Percentiles rank a stretch among this genome's conserved stretches.
Conservation (phyloP, 1,284 basidiomycete genomes). For the Peniophora sp. region DNA sequence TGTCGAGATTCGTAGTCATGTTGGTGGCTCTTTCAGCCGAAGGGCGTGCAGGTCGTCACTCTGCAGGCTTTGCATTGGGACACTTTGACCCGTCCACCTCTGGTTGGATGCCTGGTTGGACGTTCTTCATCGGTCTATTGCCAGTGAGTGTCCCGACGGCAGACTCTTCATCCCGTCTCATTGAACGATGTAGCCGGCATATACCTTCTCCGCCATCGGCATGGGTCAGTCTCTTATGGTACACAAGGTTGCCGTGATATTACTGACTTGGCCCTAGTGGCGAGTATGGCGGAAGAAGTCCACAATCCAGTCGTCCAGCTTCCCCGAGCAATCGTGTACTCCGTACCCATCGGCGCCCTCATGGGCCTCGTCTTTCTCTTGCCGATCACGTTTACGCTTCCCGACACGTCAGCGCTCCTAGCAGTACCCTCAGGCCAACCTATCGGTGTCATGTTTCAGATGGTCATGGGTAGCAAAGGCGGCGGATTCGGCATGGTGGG, state of each 20-base stretch:
- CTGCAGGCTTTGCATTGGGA: slow-evolving; percentile 39
- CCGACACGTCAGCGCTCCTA: slow-evolving; percentile 46
- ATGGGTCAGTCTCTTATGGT: slow-evolving; percentile 31
- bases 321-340: slow-evolving; percentile 51
- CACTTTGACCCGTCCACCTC: slow-evolving; percentile 42
- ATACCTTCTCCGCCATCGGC: slow-evolving; percentile 43
- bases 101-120: slow-evolving; percentile 51
- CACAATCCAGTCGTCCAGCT: slow-evolving; percentile 47
- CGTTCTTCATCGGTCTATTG: slow-evolving; percentile 48
- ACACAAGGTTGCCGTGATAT: neutral
- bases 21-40: slow-evolving; percentile 40
- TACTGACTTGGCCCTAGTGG: slow-evolving; percentile 26
- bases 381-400: slow-evolving; percentile 62
- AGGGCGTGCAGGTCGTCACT: slow-evolving; percentile 37
- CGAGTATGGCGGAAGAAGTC: slow-evolving; percentile 62
- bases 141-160: slow-evolving; percentile 27
- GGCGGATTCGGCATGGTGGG: slow-evolving; percentile 58
- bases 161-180: too few species aligned
- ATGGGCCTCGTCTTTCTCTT: slow-evolving; percentile 57
- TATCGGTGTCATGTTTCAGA: slow-evolving; percentile 57
- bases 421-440: slow-evolving; percentile 54
- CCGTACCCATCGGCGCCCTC: slow-evolving; percentile 54
- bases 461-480: slow-evolving; percentile 50
- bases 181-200: slow-evolving; percentile 23
- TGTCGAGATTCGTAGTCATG: slow-evolving; percentile 34